Base-by-base conservation (phyloP, 352 stramenopile genomes). In the Globisporangium rhizosaccharum region DNA sequence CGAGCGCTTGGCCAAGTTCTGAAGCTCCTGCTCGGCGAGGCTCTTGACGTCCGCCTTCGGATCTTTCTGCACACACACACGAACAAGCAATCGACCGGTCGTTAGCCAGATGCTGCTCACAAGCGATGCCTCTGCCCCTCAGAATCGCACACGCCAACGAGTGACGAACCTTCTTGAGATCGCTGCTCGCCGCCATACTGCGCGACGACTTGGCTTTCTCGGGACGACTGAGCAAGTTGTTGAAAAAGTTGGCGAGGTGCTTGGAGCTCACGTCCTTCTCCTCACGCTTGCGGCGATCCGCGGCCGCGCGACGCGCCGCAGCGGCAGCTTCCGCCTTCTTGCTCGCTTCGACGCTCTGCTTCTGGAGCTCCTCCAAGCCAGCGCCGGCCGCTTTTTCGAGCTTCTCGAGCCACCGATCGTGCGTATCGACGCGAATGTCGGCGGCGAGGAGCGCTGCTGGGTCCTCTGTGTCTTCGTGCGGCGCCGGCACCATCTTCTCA, bases 161-260 rank as follows among this genome's bases (percentile, higher is more conserved):
- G 39, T 28, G 18, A 53, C 42, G 1, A 45, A 83, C 83, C 78
- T 86, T 90, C 70, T 81, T 92, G 56, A 70, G 45, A 33, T 85
- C 75, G 33, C 33, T 12, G 33, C 33, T 39, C 28, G 30, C 76
- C 70, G 28, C 28, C 45, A 68, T 75, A 47, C 82, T 63, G 10
- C 82, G 71, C 57, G 75, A 76, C n/a, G 79, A 88, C 61, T 83
- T 88, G 26, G 83, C 77, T 59, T 94, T 94, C 50, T 94, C 85
- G 6, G 85, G 85, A 26, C 82, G 80, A 65, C 85, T 94, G 8
- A 94, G 68, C 53, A 94, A 53, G 53, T 94, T 92, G 67, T 94
- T 94, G 62, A 94, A 94, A 63, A 94, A 94, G 60, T 91, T 94
- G 33, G 85, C 77, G 61, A 94, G 56, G 58, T 94, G 85, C 20